Base-by-base conservation (phyloP, 1,139 yeast genomes). In the Hemisphaericaspora xylofermentans region DNA sequence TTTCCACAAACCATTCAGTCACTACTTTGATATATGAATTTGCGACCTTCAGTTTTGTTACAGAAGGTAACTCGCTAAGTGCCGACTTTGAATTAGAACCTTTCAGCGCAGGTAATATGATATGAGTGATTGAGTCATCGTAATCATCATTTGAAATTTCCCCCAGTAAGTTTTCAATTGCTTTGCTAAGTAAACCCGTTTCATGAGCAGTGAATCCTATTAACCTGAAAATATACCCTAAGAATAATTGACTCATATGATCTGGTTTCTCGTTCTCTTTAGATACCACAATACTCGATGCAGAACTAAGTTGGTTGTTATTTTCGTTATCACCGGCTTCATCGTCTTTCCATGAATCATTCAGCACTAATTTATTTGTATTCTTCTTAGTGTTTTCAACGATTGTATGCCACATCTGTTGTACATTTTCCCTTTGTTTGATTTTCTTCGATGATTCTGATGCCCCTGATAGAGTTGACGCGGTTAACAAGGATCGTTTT, bases 1-100 rank as follows among this genome's bases (percentile, higher is more conserved):
- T 63, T 60, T 91, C 98, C 21, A 91, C 64, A 51, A 86, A 84
- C 91, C 96, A 88, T 60, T 91, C 97, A 2, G 96, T 84, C 2
- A 80, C 77, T 2, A 71, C 54, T 27, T 53, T 52, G 15, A 64
- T 55, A 3, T 51, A 50, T 4, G 63, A 60, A 32, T 47, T 49
- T 26, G 57, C 53, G 22, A 67, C 56, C 18, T 52, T 52, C 17
- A 49, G 42, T 36, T 57, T 62, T 10, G 56, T 45, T 3, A 47
- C 27, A 3, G 50, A 26, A 2, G 71, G 60, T 15, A 66, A 52
- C n/a, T 52, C 50, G 27, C 57, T 58, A 28, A 66, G 53, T 52
- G 60, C 53, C 24, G 47, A 43, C 6, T 53, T 47, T 6, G 63
- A 55, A 31, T 58, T 63, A 4, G 59, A 44, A 3, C 72, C 69